Percentiles rank a stretch among this genome's conserved stretches.
Conservation (phyloP, 345 rosid species). For the Hypericum androsaemum region DNA sequence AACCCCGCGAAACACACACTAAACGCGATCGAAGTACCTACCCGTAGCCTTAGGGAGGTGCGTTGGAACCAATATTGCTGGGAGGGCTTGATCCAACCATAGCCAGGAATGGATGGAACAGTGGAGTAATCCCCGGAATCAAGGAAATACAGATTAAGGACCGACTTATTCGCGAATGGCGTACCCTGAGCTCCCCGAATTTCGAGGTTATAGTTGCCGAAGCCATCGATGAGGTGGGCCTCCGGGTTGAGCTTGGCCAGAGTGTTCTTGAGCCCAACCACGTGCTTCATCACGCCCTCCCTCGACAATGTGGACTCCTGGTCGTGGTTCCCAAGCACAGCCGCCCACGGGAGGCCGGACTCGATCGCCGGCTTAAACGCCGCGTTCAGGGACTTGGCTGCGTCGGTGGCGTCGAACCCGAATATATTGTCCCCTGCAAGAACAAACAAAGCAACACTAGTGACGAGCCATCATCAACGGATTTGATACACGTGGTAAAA, state of each 20-base stretch:
- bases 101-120: conserved; percentile 47
- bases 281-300: conserved; percentile 73
- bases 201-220: conserved; percentile 85
- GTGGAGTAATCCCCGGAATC: conserved; percentile 79
- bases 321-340: conserved; percentile 84
- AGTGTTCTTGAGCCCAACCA: conserved; percentile 50
- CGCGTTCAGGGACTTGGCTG: conserved; percentile 49
- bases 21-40: conserved; percentile 8
- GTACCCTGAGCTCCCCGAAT: conserved; percentile 64
- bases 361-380: conserved; percentile 77
- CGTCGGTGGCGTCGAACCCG: conserved; percentile 51
- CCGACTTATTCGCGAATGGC: conserved; percentile 55
- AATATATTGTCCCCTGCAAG: conserved; percentile 65
- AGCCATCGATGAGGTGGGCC: conserved; percentile 56
- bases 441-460: too few species aligned
- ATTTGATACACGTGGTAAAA: background rate
- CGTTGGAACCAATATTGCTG: conserved; percentile 83
- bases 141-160: conserved; percentile 72
- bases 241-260: conserved; percentile 63
- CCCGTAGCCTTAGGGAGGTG: conserved; percentile 63
- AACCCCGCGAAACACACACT: too few species aligned
- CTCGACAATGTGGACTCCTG: conserved; percentile 72
- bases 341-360: conserved; percentile 78
- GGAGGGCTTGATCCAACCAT: conserved; percentile 82
- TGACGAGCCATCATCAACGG: too few species aligned